Evolutionary conservation across 345 rosid genomes (phyloP).

Genomic region (Laguncularia racemosa): DNA sequence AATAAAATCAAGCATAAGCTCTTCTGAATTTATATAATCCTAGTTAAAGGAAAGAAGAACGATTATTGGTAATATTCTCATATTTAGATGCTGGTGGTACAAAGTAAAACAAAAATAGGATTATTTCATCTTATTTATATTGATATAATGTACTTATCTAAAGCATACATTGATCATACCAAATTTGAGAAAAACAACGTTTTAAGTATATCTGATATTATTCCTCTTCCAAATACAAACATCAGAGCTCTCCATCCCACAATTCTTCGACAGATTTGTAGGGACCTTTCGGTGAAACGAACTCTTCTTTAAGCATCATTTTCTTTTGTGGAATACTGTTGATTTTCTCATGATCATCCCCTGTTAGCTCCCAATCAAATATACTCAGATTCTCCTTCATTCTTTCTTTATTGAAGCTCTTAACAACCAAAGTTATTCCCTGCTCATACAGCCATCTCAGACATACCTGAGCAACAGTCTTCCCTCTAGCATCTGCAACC

Average conservation of each 20-base stretch:
- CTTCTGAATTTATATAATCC: too few relatives aligned
- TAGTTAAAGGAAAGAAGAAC: too few relatives aligned
- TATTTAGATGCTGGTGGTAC: too few relatives aligned
- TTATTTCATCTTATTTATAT: too few relatives aligned
- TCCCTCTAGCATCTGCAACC: constrained; percentile 16
- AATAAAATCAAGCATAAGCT: too few relatives aligned
- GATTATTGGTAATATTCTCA: too few relatives aligned
- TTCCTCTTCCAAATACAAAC: too few relatives aligned
- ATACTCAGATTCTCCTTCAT: constrained; percentile 8
- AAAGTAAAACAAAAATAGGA: too few relatives aligned
- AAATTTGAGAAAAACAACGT: too few relatives aligned
- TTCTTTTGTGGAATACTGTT: not conserved
- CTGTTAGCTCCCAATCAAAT: constrained; percentile 8
- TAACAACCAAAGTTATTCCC: constrained; percentile 6
- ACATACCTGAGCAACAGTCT: constrained; percentile 19
- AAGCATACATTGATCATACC: too few relatives aligned
- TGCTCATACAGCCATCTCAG: constrained; percentile 13
- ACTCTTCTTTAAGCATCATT: not conserved
- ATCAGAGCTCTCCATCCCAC: constrained; percentile 11
- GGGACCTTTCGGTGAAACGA: constrained; percentile 6
- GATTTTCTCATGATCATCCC: constrained; percentile 6
- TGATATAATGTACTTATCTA: too few relatives aligned
- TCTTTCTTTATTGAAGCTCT: constrained; percentile 11
- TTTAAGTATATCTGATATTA: too few relatives aligned
- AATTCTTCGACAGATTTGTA: constrained; percentile 6